Evolutionary conservation across 192 early-diverging fungal genomes (phyloP).

Genomic region (Backusella liffmaniae): DNA sequence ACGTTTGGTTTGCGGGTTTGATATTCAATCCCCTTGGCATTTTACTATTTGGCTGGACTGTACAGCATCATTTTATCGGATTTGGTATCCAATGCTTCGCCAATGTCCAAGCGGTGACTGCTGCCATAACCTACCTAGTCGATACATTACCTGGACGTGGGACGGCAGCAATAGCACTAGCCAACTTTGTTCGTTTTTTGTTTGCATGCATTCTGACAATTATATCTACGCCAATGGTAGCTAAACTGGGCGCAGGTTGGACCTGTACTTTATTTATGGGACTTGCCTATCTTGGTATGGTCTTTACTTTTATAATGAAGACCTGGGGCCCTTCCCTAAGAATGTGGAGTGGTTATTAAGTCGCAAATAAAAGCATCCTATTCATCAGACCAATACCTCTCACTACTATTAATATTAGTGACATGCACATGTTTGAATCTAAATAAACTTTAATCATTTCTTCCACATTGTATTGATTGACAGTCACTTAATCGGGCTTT

Average conservation of each 20-base stretch:
- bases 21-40: constrained; percentile 37
- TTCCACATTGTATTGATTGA: background rate
- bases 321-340: constrained; percentile 36
- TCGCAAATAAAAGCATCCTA: background rate
- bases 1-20: constrained; percentile 41
- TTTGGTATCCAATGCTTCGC: constrained; percentile 45
- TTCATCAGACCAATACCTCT: background rate
- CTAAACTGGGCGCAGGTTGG: constrained; percentile 42
- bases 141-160: constrained; percentile 43
- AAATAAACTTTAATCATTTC: background rate
- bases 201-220: constrained; percentile 40
- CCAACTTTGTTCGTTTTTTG: constrained; percentile 41
- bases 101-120: constrained; percentile 38
- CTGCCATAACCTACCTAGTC: constrained; percentile 40
- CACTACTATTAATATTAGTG: background rate
- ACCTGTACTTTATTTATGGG: constrained; percentile 37
- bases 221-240: constrained; percentile 43
- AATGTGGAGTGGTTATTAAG: constrained; percentile 9
- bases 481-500: background rate
- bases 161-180: constrained; percentile 40
- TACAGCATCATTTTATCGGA: constrained; percentile 34
- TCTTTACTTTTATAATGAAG: constrained; percentile 35
- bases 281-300: constrained; percentile 34
- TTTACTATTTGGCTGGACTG: constrained; percentile 43
- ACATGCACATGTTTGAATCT: background rate